Evolutionary conservation across 345 rosid genomes (phyloP), one percentile per base, ranked within the genome.

Genomic region (Hibiscus trionum): DNA sequence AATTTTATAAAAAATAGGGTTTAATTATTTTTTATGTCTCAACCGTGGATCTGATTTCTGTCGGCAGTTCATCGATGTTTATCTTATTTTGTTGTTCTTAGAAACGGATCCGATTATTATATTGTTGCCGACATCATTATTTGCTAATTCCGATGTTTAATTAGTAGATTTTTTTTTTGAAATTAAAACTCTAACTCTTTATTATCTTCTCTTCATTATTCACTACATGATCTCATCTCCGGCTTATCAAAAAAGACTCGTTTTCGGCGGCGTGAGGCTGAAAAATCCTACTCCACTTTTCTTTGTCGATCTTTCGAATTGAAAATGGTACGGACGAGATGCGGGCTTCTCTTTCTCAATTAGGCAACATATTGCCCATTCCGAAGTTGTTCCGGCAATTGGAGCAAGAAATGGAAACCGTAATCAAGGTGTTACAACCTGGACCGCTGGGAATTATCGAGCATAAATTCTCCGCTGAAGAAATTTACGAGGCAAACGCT

Each of bases 361-460:
- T 86, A 19, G 76, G 80, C 27, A 80, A 66, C 44, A 77, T 88
- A 12, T 80, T 88, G 59, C 91, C 95, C 8, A 80, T 92, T 60
- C 82, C 90, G 10, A 82, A 84, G 19, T 16, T 88, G 72, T 80
- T 87, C 79, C 80, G 96, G 91, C 86, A 90, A 81, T 75, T 91
- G 27, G 97, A 93, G 83, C 77, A 82, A 76, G 98, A 93, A 75
- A 85, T 86, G 75, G 96, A 91, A 79, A 93, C 94, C 11, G 96
- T 91, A 76, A 77, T 90, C 69, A 86, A 79, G 76, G 94, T 91
- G 21, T 82, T 90, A 76, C 96, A 89, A 77, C 97, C 96, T 33
- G 98, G 96, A 60, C 96, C 98, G 8, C 50, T 89, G 77, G 97
- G 96, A 47, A 87, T 89, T 37, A 81, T 88, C 49, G 93, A 93